phyloP scores from a whole-genome alignment of 2,329 filamentous ascomycete genomes.

The Chalara sp. region DNA sequence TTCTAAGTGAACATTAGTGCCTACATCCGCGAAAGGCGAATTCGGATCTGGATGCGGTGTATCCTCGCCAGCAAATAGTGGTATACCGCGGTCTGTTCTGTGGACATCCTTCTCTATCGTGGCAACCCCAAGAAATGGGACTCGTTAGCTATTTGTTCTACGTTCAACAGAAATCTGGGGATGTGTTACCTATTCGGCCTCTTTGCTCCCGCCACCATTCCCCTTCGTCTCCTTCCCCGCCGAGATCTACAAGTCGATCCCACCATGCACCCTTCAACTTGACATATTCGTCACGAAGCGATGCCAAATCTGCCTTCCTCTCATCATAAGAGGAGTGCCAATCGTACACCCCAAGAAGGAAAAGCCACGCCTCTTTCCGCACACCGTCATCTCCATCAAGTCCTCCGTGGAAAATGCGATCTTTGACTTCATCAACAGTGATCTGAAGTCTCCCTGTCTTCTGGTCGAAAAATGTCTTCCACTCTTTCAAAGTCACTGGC shows the following conservation, averaged over 20 bases:
- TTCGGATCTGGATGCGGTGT: constrained; percentile 94
- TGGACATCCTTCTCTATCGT: constrained; percentile 93
- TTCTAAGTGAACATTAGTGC: constrained; percentile 95
- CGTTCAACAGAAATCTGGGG: constrained; percentile 1
- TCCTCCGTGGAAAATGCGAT: constrained; percentile 93
- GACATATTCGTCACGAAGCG: constrained; percentile 86
- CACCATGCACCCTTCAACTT: constrained; percentile 93
- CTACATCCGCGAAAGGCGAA: constrained; percentile 85
- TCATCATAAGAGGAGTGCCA: constrained; percentile 91
- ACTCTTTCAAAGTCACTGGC: constrained; percentile 74
- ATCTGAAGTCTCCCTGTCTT: constrained; percentile 67
- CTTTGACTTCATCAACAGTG: constrained; percentile 89
- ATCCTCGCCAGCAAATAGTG: constrained; percentile 94
- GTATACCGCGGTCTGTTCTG: constrained; percentile 87
- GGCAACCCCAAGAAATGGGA: constrained; percentile 45
- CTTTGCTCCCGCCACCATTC: constrained; percentile 98
- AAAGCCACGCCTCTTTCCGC: constrained; percentile 94
- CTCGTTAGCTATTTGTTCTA: constrained; percentile 25
- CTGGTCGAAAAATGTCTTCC: constrained; percentile 83
- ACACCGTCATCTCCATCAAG: constrained; percentile 84
- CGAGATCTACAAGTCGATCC: constrained; percentile 82
- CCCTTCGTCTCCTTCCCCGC: constrained; percentile 70
- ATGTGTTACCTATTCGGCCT: constrained; percentile 74
- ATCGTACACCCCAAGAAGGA: constrained; percentile 82
- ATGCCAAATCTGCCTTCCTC: constrained; percentile 74